Conservation (phyloP, 495 filamentous ascomycete species). For the Letharia lupina region DNA sequence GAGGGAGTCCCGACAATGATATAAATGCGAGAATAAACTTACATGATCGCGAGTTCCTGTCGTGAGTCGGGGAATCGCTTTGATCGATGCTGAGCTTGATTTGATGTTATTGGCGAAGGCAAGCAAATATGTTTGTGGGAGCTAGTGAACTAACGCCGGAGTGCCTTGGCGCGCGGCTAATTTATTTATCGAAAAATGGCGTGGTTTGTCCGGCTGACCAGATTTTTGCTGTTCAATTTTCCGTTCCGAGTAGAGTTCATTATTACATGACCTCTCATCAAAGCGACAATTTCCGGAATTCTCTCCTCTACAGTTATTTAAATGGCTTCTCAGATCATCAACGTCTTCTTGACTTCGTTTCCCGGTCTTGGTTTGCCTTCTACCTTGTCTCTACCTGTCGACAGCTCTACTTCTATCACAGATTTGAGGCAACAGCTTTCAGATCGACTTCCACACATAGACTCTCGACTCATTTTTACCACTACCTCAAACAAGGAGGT, state of each 20-base stretch:
- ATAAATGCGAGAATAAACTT: slow-evolving; percentile 21
- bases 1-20: no score
- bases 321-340: slow-evolving; percentile 50
- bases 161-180: neutral
- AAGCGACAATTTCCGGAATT: no score
- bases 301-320: neutral
- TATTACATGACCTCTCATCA: no score
- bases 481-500: slow-evolving; percentile 73
- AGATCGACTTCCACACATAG: slow-evolving; percentile 49
- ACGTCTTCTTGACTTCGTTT: slow-evolving; percentile 76
- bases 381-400: slow-evolving; percentile 59
- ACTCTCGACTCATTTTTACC: slow-evolving; percentile 60
- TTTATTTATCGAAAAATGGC: no score
- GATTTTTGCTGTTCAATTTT: no score
- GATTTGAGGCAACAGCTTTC: slow-evolving; percentile 57
- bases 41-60: slow-evolving; percentile 55
- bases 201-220: no score
- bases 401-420: slow-evolving; percentile 47
- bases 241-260: no score
- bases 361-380: slow-evolving; percentile 70
- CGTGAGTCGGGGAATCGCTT: slow-evolving; percentile 53
- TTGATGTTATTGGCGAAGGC: neutral
- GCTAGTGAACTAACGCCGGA: neutral
- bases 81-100: slow-evolving; percentile 30
- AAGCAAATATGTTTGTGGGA: neutral